Evolutionary conservation across 345 rosid genomes (phyloP), one percentile per base, ranked within the genome.

Genomic region (Eucalyptus pauciflora): DNA sequence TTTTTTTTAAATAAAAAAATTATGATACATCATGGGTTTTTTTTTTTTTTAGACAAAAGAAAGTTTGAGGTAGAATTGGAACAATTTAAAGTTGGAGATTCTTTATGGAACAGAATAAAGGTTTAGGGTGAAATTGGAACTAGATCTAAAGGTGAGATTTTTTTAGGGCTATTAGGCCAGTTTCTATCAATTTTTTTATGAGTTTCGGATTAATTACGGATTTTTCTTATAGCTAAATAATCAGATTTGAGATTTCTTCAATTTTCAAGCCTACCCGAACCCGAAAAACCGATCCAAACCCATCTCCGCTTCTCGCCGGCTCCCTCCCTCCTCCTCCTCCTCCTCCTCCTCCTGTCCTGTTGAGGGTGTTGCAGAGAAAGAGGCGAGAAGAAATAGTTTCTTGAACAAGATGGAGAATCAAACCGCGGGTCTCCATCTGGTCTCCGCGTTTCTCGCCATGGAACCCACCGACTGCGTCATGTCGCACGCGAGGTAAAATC

Each of bases 381-480:
- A 14, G 71, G 71, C 5, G 71, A 3, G 80, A 31, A 69, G 80
- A 69, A 69, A 16, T 16, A 16, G 2, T 69, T 67, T 29, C 41
- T 69, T 8, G 80, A 67, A 31, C 43, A 4, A 60, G 4, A 69
- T 31, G 80, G 80, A 69, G 80, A 69, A 31, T 0, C 80, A 31
- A 31, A 69, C 43, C 3, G 94, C 91, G 45, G 79, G 90, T 9
- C 95, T 96, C 86, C 93, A 93, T 89, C 91, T 93, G 13, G 88
- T 94, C 86, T 94, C 97, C 10, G 98, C 97, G 71, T 94, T 94
- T 89, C 96, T 96, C 86, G 95, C 99, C 88, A 93, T 95, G 96
- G 98, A 96, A 87, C 94, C 96, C 51, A 51, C 94, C 16, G 93
- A 92, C 43, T 88, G 91, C n/a, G 88, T 97, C 31, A 83, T 95